Base-by-base conservation (phyloP, 179 eudicot species). In the Silene coronaria region DNA sequence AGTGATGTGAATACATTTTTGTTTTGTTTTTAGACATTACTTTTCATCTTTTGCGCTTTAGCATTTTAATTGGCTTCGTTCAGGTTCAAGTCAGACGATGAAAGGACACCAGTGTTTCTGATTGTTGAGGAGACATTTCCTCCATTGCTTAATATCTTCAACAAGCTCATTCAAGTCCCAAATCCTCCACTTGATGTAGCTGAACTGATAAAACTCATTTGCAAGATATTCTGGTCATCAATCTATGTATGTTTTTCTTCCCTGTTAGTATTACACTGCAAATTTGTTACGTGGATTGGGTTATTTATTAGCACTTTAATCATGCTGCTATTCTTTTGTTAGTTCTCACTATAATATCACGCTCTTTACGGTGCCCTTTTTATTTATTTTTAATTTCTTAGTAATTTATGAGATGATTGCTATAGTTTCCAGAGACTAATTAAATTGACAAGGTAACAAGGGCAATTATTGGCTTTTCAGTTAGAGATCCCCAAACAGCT, bases 41-140 rank as follows among this genome's bases (percentile, higher is more conserved):
- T 11, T 22, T 21, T 42, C 21, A 38, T 67, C 17, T 22, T 68
- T 69, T 30, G 24, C 46, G 73, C 42, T 77, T 24, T 71, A 59
- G 58, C 32, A 61, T 45, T 38, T 42, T 6, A 62, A 19, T 72
- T 59, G 26, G 55, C 27, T 78, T 63, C 71, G 27, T 78, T 46
- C 82, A 96, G 99, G 91, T 96, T 96, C 84, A 96, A 96, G 84
- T 96, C 99, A 45, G 99, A 96, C 71, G 99, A 93, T 46, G 99
- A 96, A 88, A 88, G 98, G 84, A 87, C 86, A 34, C 99, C 99
- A 7, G 89, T 91, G 74, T 58, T 84, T 84, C 79, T 78, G 74
- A 85, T 96, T 84, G 96, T 96, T 59, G 96, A 90, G 82, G 99
- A 93, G 84, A 96, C 99, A 19, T 96, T 96, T 87, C 92, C 94